phyloP scores from a whole-genome alignment of 129 eudicot genomes.

The Smallanthus sonchifolius region DNA sequence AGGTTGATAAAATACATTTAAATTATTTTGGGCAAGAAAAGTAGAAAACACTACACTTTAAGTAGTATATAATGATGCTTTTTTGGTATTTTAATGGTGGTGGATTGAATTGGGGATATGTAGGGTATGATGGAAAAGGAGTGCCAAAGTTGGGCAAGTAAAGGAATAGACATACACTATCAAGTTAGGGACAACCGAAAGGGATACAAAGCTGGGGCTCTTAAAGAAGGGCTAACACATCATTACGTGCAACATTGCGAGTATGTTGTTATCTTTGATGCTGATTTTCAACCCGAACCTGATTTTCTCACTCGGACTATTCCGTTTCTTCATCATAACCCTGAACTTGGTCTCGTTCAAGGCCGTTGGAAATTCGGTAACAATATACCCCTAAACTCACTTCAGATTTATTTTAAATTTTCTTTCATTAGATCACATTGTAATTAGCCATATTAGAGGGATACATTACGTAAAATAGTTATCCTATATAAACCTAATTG shows the following conservation, averaged over 20 bases:
- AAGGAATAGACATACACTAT: conserved; percentile 6
- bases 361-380: conserved; percentile 14
- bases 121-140: conserved; percentile 5
- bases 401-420: background rate
- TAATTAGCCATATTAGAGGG: no score
- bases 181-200: background rate
- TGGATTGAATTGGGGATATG: background rate
- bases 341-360: conserved; percentile 13
- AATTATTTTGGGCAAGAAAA: background rate
- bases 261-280: conserved; percentile 17
- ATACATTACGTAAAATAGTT: no score
- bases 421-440: no score
- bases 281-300: conserved; percentile 18
- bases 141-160: background rate
- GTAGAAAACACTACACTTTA: background rate
- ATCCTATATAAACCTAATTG: no score
- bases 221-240: conserved; percentile 1
- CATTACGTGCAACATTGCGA: background rate
- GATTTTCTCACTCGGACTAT: background rate
- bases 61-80: background rate
- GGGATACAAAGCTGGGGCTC: conserved; percentile 16
- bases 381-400: background rate
- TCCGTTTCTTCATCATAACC: conserved; percentile 12
- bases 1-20: conserved; percentile 22
- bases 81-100: background rate